Conservation (phyloP, 2,329 filamentous ascomycete genomes). For the Nemania serpens region DNA sequence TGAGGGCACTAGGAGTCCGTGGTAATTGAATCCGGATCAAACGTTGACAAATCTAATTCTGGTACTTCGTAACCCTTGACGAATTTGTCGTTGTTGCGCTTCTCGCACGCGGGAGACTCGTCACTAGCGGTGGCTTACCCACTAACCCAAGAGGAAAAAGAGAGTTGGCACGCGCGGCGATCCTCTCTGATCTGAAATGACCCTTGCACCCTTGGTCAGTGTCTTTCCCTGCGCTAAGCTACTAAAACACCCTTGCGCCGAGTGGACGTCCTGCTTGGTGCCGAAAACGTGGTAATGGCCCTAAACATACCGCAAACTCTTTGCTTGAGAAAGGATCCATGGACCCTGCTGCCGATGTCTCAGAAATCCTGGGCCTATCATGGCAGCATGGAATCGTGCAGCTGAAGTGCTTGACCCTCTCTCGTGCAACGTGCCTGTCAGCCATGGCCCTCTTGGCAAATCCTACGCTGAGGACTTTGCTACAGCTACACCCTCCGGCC, state of each 20-base stretch:
- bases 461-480: constrained; percentile 20
- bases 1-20: constrained; percentile 5
- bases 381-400: constrained; percentile 25
- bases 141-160: constrained; percentile 1
- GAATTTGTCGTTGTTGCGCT: constrained; percentile 15
- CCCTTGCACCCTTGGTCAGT: constrained; percentile 14
- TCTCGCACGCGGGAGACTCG: constrained; percentile 6
- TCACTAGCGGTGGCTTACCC: constrained; percentile 23
- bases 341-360: constrained; percentile 19
- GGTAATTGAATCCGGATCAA: constrained; percentile 13
- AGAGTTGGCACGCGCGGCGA: constrained; percentile 16
- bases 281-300: constrained; percentile 23
- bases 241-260: neutral
- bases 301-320: constrained; percentile 6
- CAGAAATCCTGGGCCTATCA: constrained; percentile 24
- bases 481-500: too few species aligned
- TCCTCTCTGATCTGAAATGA: constrained; percentile 16
- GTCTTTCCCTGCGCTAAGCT: constrained; percentile 7
- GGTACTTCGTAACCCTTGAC: constrained; percentile 14
- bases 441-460: constrained; percentile 23
- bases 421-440: constrained; percentile 16
- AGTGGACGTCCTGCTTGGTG: constrained; percentile 10
- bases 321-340: constrained; percentile 26
- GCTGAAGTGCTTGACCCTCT: constrained; percentile 24
- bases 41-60: constrained; percentile 27